Conservation (phyloP, 768 basidiomycete genomes). For the Mycena latifolia region DNA sequence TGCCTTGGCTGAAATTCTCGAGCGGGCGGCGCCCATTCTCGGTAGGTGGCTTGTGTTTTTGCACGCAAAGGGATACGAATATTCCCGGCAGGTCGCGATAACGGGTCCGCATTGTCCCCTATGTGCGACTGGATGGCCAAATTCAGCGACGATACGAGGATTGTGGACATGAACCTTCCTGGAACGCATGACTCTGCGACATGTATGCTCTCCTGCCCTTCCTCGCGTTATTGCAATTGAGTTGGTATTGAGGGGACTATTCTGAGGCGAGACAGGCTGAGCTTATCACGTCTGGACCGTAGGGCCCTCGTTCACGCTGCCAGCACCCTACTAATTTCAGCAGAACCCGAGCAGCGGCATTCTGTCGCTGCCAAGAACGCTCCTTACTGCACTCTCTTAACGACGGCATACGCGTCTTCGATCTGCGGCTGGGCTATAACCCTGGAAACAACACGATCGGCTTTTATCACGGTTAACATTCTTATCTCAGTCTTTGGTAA, state of each 20-base stretch:
- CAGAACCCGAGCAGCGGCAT: slow-evolving; percentile 20
- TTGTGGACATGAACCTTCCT: slow-evolving; percentile 65
- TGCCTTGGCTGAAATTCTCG: slow-evolving; percentile 45
- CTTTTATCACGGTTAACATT: slow-evolving; percentile 56
- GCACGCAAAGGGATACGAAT: background rate
- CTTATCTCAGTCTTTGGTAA: background rate
- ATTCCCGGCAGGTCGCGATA: slow-evolving; percentile 41
- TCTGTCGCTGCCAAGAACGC: slow-evolving; percentile 50
- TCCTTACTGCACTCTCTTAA: slow-evolving; percentile 61
- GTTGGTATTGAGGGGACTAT: background rate
- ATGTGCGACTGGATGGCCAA: slow-evolving; percentile 63
- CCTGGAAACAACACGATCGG: slow-evolving; percentile 65
- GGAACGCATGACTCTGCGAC: slow-evolving; percentile 65
- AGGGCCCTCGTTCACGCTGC: slow-evolving; percentile 28
- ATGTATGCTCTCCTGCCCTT: slow-evolving; percentile 42
- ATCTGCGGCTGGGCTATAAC: slow-evolving; percentile 62
- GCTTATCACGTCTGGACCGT: slow-evolving; percentile 57
- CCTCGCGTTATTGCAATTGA: background rate
- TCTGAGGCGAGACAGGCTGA: slow-evolving; percentile 55
- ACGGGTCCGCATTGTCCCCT: slow-evolving; percentile 44
- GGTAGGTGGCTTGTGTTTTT: slow-evolving; percentile 37
- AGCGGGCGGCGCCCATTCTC: slow-evolving; percentile 48
- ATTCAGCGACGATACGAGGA: slow-evolving; percentile 53
- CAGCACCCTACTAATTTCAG: background rate
- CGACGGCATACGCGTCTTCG: slow-evolving; percentile 63